phyloP scores from a whole-genome alignment of 768 basidiomycete genomes.

The Ramaria sp. region DNA sequence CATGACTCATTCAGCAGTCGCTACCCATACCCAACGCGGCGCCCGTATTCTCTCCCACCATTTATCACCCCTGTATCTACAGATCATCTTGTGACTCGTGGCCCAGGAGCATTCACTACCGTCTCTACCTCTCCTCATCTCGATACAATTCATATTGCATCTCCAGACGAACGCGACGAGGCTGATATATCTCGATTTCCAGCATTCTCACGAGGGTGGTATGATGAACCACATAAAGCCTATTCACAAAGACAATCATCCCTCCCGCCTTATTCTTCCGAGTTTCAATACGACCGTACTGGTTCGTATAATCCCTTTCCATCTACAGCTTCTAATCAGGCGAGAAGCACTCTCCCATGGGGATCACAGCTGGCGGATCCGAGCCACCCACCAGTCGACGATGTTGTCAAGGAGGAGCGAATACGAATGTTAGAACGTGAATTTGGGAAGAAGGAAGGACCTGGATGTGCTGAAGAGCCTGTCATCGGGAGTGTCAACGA shows the following conservation, averaged over 20 bases:
- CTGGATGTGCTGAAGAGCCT: conserved; percentile 35
- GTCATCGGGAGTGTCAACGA: conserved; percentile 47
- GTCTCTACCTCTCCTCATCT: background rate
- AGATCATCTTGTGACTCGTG: background rate
- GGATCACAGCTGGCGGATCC: background rate
- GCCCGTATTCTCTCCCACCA: conserved; percentile 10
- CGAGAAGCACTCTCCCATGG: conserved; percentile 10
- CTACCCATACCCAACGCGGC: conserved; percentile 20
- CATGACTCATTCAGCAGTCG: conserved; percentile 19
- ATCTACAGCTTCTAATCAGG: background rate
- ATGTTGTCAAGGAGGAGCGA: conserved; percentile 46
- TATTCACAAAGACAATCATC: conserved; percentile 10
- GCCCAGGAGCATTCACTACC: conserved; percentile 8
- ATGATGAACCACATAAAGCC: conserved; percentile 26
- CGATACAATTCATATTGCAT: background rate
- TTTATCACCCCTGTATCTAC: conserved; percentile 9
- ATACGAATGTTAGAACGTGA: conserved; percentile 63
- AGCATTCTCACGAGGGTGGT: conserved; percentile 54
- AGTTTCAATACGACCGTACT: background rate
- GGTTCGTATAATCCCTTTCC: background rate
- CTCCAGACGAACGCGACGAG: conserved; percentile 22
- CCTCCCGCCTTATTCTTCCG: conserved; percentile 11
- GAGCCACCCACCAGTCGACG: background rate
- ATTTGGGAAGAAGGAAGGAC: conserved; percentile 35
- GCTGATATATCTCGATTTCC: conserved; percentile 56